Base-by-base conservation (phyloP, 2,329 filamentous ascomycete genomes). In the Cladophialophora carrionii region DNA sequence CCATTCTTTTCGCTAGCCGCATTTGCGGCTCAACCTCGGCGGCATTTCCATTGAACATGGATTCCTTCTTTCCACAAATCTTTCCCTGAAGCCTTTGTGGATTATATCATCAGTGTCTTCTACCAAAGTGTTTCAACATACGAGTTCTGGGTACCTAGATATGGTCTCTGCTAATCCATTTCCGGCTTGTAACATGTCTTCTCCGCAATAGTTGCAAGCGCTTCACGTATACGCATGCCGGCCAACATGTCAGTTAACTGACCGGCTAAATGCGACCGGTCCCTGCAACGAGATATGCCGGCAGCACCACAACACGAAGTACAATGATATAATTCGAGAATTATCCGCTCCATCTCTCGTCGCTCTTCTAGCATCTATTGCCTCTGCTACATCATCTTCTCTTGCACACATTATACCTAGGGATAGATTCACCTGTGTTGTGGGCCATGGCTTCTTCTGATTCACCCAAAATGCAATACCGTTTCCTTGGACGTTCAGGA, bases 401-500 rank as follows among this genome's bases (percentile, higher is more conserved):
- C 37, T 41, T 41, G 17, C 14, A n/a, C 4, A 3, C 12, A 1
- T 12, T 5, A 37, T 14, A 37, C 34, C 4, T 41, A 41, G 37
- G 24, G 26, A 51, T 52, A 52, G 22, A 12, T 52, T 29, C 48
- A 34, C n/a, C 3, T 5, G 48, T 26, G 24, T 10, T 51, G 6
- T 51, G 22, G 24, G 14, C 24, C 43, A 59, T 52, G 57, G 57
- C 57, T 52, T 37, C 46, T 37, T 51, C 43, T 78, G 60, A 78
- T 76, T 69, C 79, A 8, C 77, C 79, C 3, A 77, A 80, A 66
- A 91, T 90, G 89, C 82, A 88, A 72, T 91, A 91, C 77, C 87
- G 89, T 71, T 87, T 86, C 77, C 82, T 91, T 7, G 89, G 90
- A 72, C 84, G 84, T 46, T 89, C 88, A 17, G 89, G 90, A 61